Percentiles rank a stretch among this genome's conserved stretches.
phyloP scores from a whole-genome alignment of 2,329 filamentous ascomycete species.

The Aspergillus proliferans region DNA sequence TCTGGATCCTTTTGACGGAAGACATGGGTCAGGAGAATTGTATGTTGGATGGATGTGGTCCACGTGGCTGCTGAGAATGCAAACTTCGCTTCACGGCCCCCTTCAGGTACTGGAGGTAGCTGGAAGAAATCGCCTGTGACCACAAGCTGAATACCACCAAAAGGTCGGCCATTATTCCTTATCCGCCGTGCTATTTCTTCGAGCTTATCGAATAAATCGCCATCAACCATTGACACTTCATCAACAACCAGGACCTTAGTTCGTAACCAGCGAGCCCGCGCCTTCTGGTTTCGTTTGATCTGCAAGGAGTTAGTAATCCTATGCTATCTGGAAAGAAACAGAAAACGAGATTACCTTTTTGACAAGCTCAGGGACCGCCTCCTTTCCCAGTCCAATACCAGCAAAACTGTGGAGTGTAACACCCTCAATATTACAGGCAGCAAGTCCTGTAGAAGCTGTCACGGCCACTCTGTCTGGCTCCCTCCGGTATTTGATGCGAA shows the following conservation, averaged over 20 bases:
- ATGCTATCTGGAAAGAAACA: background rate
- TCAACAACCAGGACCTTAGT: conserved; percentile 87
- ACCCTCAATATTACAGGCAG: conserved; percentile 93
- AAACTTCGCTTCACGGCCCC: conserved; percentile 67
- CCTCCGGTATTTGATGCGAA: conserved; percentile 68
- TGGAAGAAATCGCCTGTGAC: conserved; percentile 99
- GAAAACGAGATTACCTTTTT: conserved; percentile 54
- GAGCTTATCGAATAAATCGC: conserved; percentile 92
- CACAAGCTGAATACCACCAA: conserved; percentile 91
- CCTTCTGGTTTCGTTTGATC: conserved; percentile 81
- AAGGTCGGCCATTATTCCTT: conserved; percentile 83
- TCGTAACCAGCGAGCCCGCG: conserved; percentile 78
- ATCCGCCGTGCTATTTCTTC: conserved; percentile 79
- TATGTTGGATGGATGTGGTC: conserved; percentile 89
- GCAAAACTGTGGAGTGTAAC: conserved; percentile 94
- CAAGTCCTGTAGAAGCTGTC: conserved; percentile 90
- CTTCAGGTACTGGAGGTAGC: conserved; percentile 82
- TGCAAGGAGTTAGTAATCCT: conserved; percentile 16
- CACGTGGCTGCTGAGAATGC: conserved; percentile 89
- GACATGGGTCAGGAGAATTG: conserved; percentile 88
- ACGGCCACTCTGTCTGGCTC: conserved; percentile 84
- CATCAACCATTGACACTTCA: conserved; percentile 98
- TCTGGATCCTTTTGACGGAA: conserved; percentile 90
- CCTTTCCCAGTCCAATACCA: conserved; percentile 91
- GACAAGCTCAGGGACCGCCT: conserved; percentile 69